phyloP scores from a whole-genome alignment of 441 rosid genomes.

The Euphorbia schlechtendalii region DNA sequence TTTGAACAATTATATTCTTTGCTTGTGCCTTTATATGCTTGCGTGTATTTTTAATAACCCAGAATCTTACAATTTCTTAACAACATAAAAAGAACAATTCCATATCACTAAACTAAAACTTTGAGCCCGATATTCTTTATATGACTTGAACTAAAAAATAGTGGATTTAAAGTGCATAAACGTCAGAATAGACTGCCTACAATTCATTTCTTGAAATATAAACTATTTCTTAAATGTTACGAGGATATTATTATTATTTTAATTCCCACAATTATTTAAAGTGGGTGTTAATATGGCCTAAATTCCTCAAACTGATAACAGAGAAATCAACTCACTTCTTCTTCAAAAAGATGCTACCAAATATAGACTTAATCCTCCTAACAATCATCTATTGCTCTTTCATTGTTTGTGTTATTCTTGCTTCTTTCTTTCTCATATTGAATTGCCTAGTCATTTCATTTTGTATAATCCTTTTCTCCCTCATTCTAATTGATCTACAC shows the following conservation, averaged over 20 bases:
- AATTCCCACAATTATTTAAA: not conserved
- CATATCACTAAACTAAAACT: too few relatives aligned
- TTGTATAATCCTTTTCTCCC: constrained; percentile 21
- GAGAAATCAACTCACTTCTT: constrained; percentile 26
- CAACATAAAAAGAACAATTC: too few relatives aligned
- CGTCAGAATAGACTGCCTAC: too few relatives aligned
- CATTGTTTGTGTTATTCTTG: constrained; percentile 19
- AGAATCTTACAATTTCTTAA: too few relatives aligned
- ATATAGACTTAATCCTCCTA: constrained; percentile 31
- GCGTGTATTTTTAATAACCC: too few relatives aligned
- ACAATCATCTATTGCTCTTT: constrained; percentile 27
- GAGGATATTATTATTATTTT: too few relatives aligned
- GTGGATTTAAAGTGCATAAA: too few relatives aligned
- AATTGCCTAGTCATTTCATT: constrained; percentile 23
- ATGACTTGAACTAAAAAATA: too few relatives aligned
- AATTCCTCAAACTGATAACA: too few relatives aligned
- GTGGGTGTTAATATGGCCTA: not conserved
- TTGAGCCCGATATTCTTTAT: too few relatives aligned
- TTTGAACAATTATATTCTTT: not conserved
- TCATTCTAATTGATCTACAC: constrained; percentile 26
- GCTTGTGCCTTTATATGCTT: not conserved
- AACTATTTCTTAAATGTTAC: too few relatives aligned
- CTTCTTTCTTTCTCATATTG: constrained; percentile 15
- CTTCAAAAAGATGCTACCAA: constrained; percentile 23
- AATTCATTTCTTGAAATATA: too few relatives aligned